phyloP scores from a whole-genome alignment of 2,329 filamentous ascomycete species.

The Pestalotiopsis sp. region DNA sequence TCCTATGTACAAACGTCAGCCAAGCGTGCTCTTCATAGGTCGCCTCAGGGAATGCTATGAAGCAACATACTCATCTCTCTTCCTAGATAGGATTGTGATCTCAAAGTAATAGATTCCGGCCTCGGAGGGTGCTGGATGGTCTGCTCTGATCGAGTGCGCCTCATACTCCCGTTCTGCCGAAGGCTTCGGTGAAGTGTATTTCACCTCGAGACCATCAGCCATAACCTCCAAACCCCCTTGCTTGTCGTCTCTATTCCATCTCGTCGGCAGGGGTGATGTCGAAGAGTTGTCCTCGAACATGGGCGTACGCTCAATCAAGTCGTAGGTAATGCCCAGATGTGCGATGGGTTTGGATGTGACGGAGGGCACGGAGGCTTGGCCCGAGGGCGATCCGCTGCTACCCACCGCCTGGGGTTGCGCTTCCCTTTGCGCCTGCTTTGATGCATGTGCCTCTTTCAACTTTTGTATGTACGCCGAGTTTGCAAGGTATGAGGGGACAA shows the following conservation, averaged over 20 bases:
- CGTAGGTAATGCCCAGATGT: slow-evolving; percentile 79
- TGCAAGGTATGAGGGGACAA: slow-evolving; percentile 81
- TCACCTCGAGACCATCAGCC: slow-evolving; percentile 72
- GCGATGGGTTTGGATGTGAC: slow-evolving; percentile 56
- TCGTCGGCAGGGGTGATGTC: slow-evolving; percentile 71
- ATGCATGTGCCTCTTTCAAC: slow-evolving; percentile 69
- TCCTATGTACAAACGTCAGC: slow-evolving; percentile 35
- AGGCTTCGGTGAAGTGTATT: slow-evolving; percentile 49
- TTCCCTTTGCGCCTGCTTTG: slow-evolving; percentile 54
- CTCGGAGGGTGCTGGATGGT: slow-evolving; percentile 83
- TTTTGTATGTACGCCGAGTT: slow-evolving; percentile 76
- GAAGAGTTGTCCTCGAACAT: slow-evolving; percentile 57
- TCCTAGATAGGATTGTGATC: slow-evolving; percentile 52
- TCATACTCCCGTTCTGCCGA: slow-evolving; percentile 64
- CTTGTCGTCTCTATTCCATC: slow-evolving; percentile 82
- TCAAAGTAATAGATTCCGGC: slow-evolving; percentile 97
- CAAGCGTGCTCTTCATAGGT: neutral
- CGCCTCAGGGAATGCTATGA: neutral
- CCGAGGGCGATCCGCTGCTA: slow-evolving; percentile 20
- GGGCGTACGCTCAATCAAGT: slow-evolving; percentile 77
- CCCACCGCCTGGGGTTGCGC: slow-evolving; percentile 46
- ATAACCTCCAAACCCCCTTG: slow-evolving; percentile 71
- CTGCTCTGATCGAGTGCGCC: slow-evolving; percentile 77
- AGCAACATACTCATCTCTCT: slow-evolving; percentile 54
- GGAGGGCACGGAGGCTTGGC: slow-evolving; percentile 41